Conservation (phyloP, 163 green algal species). For the Smithsoniella earleae region DNA sequence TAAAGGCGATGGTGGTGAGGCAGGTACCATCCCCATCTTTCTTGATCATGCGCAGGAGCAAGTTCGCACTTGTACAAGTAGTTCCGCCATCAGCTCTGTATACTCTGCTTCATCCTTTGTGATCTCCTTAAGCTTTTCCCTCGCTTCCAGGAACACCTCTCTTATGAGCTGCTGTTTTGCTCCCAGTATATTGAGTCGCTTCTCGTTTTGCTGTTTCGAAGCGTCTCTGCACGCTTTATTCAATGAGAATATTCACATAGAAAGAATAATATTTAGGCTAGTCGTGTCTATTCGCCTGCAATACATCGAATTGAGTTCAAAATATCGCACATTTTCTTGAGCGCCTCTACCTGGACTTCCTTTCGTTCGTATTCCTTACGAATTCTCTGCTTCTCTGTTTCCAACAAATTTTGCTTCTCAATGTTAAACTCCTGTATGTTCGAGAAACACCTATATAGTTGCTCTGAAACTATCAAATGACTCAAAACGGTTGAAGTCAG, state of each 20-base stretch:
- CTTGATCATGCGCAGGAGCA: not conserved
- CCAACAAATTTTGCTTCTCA: constrained; percentile 91
- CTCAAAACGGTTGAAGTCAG: no score
- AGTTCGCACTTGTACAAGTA: constrained; percentile 70
- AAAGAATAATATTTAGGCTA: not conserved
- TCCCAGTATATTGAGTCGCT: constrained; percentile 82
- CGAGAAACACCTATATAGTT: no score
- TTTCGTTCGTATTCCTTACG: constrained; percentile 90
- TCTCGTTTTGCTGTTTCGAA: constrained; percentile 93
- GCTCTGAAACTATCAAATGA: not conserved
- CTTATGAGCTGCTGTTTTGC: constrained; percentile 71
- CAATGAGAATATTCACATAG: not conserved
- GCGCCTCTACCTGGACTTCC: constrained; percentile 81
- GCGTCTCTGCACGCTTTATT: constrained; percentile 62
- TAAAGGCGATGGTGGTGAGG: not conserved
- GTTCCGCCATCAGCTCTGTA: constrained; percentile 66
- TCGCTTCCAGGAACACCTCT: constrained; percentile 55
- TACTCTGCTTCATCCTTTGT: constrained; percentile 68
- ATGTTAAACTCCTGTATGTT: constrained; percentile 89
- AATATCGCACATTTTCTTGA: constrained; percentile 90
- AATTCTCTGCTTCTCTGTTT: constrained; percentile 91
- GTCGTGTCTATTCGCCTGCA: not conserved
- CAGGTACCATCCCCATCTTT: not conserved
- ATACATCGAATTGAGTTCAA: not conserved
- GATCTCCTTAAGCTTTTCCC: constrained; percentile 49